These are phyloP conservation scores for Crithidia fasciculata DNA, from an alignment of 208 protist genomes.

Conservation along the genomic window DNA sequence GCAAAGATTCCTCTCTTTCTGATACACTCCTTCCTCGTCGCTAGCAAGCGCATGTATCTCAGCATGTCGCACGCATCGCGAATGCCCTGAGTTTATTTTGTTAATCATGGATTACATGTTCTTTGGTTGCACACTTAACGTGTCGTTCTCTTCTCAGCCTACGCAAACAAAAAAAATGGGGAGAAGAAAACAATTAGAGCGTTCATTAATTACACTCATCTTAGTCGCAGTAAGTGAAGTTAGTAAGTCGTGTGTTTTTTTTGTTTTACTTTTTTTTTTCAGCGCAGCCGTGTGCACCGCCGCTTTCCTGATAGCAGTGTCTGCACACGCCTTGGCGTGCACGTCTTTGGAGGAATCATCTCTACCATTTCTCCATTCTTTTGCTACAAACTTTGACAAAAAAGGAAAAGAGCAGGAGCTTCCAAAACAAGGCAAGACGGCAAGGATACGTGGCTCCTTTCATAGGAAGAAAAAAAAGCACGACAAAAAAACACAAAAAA, in stretches of 20 bases:
- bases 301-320: not conserved
- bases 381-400: not conserved
- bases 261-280: too few relatives aligned
- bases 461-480: not conserved
- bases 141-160: too few relatives aligned
- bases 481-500: not conserved
- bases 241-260: not conserved
- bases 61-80: too few relatives aligned
- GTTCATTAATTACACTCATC: constrained; percentile 20
- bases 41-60: too few relatives aligned
- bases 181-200: not conserved
- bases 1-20: too few relatives aligned
- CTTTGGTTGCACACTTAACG: too few relatives aligned
- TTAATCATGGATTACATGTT: too few relatives aligned
- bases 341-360: not conserved
- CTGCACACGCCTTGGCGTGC: not conserved
- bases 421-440: not conserved
- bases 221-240: constrained; percentile 23
- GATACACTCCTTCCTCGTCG: too few relatives aligned
- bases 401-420: not conserved
- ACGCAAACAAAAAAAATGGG: not conserved
- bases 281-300: not conserved
- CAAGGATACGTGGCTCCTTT: not conserved
- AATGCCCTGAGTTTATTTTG: too few relatives aligned
- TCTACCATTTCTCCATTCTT: not conserved